Base-by-base conservation (phyloP, 1,139 yeast genomes). In the Saccharomycopsis hybrid region DNA sequence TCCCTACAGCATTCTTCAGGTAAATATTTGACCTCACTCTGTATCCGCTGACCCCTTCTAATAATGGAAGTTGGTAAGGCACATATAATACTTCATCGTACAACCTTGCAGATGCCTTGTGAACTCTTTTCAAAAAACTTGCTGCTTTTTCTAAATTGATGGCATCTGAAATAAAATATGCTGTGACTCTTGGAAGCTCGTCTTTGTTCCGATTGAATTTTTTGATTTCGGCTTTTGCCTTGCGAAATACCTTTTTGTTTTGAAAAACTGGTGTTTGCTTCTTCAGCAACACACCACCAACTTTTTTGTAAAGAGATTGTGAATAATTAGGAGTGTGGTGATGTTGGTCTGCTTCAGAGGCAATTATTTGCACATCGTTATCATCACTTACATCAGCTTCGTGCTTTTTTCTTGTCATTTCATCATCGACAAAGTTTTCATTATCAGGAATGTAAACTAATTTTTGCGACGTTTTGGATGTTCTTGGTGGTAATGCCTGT, bases 31-130 rank as follows among this genome's bases (percentile, higher is more conserved):
- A 85, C 62, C 80, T 83, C 5, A 90, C 85, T 51, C 97, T 70
- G 57, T 78, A 84, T 0, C 95, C 96, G 56, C 85, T 90, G 48
- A 77, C 78, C 1, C 97, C 97, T 0, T 96, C 95, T 2, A 89
- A 69, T 35, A 92, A 69, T 0, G 98, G 98, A 44, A 92, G 70
- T 28, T 89, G 77, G 60, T 92, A 92, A 0, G 96, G 96, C 2
- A 88, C 92, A 62, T 89, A 92, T 33, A 92, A 68, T 4, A 90
- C 95, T 59, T 90, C 97, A 63, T 90, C 97, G 59, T 90, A 90
- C 30, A 85, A 64, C 54, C 97, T 70, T 1, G 97, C 96, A 28
- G 86, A 77, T 2, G 89, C 95, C 59, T 82, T 82, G 64, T 90
- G 97, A 49, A 82, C 74, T 13, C 75, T 72, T 43, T 76, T 71